A percentile compares a stretch with the other conserved stretches of the same genome.
Conservation (phyloP, 2,329 filamentous ascomycete species). For the Chaetoscypha palmicola region DNA sequence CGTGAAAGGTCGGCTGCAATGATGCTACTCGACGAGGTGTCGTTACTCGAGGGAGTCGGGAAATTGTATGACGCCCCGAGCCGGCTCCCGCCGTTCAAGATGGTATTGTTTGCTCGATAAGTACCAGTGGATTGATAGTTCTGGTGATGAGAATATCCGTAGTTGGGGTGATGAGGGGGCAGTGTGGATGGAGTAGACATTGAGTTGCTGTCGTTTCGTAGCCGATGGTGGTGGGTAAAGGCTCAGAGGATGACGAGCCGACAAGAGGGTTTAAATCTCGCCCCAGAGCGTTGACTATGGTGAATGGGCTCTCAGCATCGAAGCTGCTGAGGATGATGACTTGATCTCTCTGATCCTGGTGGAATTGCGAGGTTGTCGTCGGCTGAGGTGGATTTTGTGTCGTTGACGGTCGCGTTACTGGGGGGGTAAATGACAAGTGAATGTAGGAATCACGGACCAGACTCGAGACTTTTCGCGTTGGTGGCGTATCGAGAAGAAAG, state of each 20-base stretch:
- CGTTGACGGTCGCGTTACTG: constrained; percentile 12
- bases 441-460: not conserved
- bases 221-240: constrained; percentile 11
- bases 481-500: not conserved
- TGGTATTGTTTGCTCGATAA: constrained; percentile 42
- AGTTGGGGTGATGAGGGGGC: constrained; percentile 59
- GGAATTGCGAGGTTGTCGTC: constrained; percentile 16
- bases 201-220: constrained; percentile 20
- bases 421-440: constrained; percentile 1
- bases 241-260: constrained; percentile 16
- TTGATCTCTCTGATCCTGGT: constrained; percentile 2
- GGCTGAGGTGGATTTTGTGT: constrained; percentile 11
- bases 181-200: constrained; percentile 81
- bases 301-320: constrained; percentile 17
- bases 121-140: constrained; percentile 47
- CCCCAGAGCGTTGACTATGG: constrained; percentile 10
- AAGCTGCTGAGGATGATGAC: constrained; percentile 11
- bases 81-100: constrained; percentile 29
- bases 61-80: constrained; percentile 28
- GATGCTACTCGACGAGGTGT: constrained; percentile 22
- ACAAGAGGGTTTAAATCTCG: constrained; percentile 12
- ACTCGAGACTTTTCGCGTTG: not conserved
- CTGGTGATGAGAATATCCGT: constrained; percentile 52
- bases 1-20: constrained; percentile 23
- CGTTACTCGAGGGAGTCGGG: constrained; percentile 29